Percentiles rank a stretch among this genome's conserved stretches.
These are phyloP conservation scores for Lipomyces yamadae DNA, from an alignment of 805 yeast genomes.

Conservation along the genomic window DNA sequence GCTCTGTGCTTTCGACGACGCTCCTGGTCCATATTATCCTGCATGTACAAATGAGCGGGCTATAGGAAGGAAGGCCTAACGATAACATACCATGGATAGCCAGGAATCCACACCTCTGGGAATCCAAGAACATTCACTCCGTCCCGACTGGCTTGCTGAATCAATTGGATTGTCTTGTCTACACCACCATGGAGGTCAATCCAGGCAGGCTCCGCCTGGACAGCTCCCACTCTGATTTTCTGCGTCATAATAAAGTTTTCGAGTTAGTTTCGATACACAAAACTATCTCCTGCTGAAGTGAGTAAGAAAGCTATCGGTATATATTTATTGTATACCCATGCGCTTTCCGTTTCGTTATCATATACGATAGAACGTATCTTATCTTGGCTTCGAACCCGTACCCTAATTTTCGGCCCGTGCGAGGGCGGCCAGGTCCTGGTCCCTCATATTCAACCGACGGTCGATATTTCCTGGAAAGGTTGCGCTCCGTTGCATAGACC, in stretches of 20 bases:
- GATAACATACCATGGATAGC: neutral
- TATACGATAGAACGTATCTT: neutral
- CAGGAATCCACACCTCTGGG: conserved; percentile 3
- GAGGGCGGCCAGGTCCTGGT: too few species aligned
- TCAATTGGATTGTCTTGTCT: conserved; percentile 1
- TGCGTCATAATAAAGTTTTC: neutral
- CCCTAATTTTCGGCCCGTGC: too few species aligned
- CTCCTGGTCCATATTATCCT: conserved; percentile 1
- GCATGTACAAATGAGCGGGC: neutral
- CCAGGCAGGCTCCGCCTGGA: conserved; percentile 1
- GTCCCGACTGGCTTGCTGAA: conserved; percentile 3
- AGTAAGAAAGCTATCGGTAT: conserved; percentile 2
- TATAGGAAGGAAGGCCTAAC: neutral
- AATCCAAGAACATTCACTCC: neutral
- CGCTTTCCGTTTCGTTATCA: neutral
- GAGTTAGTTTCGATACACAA: neutral
- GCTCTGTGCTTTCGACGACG: conserved; percentile 3
- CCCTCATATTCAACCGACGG: too few species aligned
- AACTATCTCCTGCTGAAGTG: neutral
- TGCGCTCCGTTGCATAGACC: too few species aligned
- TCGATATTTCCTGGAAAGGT: too few species aligned
- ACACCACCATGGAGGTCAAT: conserved; percentile 1
- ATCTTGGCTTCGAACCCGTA: too few species aligned
- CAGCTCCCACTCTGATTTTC: conserved; percentile 3
- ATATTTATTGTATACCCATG: neutral